These are phyloP conservation scores for Colletotrichum orbiculare DNA, from an alignment of 2,329 filamentous ascomycete species.

Conservation along the genomic window DNA sequence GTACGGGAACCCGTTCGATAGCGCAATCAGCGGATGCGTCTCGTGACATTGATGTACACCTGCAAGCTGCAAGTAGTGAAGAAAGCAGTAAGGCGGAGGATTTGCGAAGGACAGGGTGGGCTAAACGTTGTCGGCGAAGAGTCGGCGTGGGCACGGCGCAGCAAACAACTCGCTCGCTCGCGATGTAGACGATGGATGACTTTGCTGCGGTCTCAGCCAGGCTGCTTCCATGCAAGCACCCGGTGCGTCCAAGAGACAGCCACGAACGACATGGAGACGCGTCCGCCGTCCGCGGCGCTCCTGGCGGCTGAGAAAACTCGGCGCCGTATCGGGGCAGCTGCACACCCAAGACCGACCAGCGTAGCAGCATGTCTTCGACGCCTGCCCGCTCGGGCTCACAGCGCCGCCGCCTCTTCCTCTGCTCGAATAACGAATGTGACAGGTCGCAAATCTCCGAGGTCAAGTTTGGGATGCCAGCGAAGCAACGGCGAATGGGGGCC, in stretches of 20 bases:
- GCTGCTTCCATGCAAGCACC: conserved; percentile 21
- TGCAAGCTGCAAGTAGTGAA: conserved; percentile 33
- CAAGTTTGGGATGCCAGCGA: conserved; percentile 25
- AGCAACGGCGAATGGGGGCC: conserved; percentile 23
- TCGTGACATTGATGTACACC: conserved; percentile 22
- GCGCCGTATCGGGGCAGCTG: conserved; percentile 24
- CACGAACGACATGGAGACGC: conserved; percentile 22
- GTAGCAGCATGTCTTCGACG: conserved; percentile 27
- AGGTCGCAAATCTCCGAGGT: conserved; percentile 20
- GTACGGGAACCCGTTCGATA: conserved; percentile 12
- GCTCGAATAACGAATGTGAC: conserved; percentile 13
- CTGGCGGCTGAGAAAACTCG: background rate
- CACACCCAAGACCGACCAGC: conserved; percentile 30
- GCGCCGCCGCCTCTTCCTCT: conserved; percentile 9
- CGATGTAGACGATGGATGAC: background rate
- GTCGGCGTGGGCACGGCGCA: conserved; percentile 20
- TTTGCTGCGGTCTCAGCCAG: conserved; percentile 18
- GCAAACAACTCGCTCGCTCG: conserved; percentile 23
- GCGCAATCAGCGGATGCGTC: conserved; percentile 17
- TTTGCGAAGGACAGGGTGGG: conserved; percentile 21
- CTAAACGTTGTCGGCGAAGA: conserved; percentile 17
- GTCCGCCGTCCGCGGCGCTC: background rate
- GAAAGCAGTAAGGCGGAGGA: conserved; percentile 35
- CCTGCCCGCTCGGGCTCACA: conserved; percentile 18
- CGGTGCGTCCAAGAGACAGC: conserved; percentile 12